Conservation (phyloP, 768 basidiomycete genomes). For the Artomyces pyxidatus region DNA sequence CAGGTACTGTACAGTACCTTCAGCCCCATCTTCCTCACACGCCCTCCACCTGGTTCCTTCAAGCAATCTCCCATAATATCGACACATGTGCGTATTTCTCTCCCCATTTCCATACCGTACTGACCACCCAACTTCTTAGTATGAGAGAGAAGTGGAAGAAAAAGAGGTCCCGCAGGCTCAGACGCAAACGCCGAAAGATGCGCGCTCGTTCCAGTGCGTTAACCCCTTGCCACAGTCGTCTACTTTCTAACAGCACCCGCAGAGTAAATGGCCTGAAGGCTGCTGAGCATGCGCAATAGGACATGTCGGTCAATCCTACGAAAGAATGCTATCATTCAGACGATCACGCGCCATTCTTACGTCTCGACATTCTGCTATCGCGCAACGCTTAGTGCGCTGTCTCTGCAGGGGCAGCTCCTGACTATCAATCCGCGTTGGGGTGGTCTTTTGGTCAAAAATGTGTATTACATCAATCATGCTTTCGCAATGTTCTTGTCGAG, state of each 20-base stretch:
- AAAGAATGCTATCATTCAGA: neutral
- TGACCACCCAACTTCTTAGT: conserved; percentile 23
- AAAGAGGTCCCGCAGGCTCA: conserved; percentile 87
- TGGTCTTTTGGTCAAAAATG: conserved; percentile 13
- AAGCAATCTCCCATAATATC: conserved; percentile 15
- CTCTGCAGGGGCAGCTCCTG: conserved; percentile 4
- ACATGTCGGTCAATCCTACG: neutral
- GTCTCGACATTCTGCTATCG: neutral
- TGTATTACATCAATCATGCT: conserved; percentile 13
- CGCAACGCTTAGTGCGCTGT: conserved; percentile 6
- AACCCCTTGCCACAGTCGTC: neutral
- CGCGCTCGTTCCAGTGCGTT: conserved; percentile 86
- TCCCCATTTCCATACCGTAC: too few species aligned
- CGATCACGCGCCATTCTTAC: neutral
- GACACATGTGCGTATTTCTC: conserved; percentile 10
- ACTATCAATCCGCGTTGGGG: conserved; percentile 16
- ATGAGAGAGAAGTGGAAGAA: conserved; percentile 99
- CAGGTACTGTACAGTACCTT: conserved; percentile 29
- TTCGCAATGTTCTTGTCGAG: too few species aligned
- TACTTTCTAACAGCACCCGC: conserved; percentile 5
- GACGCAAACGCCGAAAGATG: conserved; percentile 95
- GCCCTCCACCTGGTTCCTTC: neutral
- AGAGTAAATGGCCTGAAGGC: conserved; percentile 28
- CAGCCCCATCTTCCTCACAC: conserved; percentile 19
- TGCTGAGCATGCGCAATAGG: conserved; percentile 7